A percentile compares a stretch with the other conserved stretches of the same genome.
Conservation (phyloP, 139 green algal genomes). For the Volvox reticuliferus region DNA sequence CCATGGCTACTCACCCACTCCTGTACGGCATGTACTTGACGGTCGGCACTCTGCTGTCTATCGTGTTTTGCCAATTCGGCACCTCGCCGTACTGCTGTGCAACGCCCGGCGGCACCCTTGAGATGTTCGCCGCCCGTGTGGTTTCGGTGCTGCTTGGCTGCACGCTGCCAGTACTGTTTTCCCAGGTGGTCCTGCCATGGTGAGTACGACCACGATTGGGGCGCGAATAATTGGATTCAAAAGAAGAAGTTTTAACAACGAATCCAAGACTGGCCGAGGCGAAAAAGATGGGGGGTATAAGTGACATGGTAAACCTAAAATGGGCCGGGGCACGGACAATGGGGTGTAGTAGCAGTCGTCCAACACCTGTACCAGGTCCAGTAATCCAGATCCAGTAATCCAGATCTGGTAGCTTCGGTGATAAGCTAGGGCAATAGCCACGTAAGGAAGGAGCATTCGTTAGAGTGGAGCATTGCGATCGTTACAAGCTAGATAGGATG, state of each 20-base stretch:
- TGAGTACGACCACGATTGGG: background rate
- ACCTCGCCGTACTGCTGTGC: background rate
- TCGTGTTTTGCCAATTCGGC: conserved; percentile 25
- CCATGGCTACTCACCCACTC: background rate
- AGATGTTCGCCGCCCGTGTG: conserved; percentile 19
- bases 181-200: conserved; percentile 5
- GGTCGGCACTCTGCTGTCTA: background rate
- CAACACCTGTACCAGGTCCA: too few species aligned
- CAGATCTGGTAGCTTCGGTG: too few species aligned
- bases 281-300: background rate
- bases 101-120: background rate
- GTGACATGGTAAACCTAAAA: background rate
- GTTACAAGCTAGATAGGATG: too few species aligned
- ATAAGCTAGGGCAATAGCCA: too few species aligned
- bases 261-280: background rate
- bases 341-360: too few species aligned
- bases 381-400: too few species aligned
- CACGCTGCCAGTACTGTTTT: background rate
- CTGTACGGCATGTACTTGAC: conserved; percentile 14
- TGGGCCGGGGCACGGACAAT: too few species aligned
- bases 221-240: too few species aligned
- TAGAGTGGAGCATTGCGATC: too few species aligned
- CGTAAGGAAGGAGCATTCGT: too few species aligned
- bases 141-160: conserved; percentile 20
- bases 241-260: too few species aligned